These are phyloP conservation scores for Coemansia sp. DNA, from an alignment of 192 early-diverging fungal species.

Conservation along the genomic window DNA sequence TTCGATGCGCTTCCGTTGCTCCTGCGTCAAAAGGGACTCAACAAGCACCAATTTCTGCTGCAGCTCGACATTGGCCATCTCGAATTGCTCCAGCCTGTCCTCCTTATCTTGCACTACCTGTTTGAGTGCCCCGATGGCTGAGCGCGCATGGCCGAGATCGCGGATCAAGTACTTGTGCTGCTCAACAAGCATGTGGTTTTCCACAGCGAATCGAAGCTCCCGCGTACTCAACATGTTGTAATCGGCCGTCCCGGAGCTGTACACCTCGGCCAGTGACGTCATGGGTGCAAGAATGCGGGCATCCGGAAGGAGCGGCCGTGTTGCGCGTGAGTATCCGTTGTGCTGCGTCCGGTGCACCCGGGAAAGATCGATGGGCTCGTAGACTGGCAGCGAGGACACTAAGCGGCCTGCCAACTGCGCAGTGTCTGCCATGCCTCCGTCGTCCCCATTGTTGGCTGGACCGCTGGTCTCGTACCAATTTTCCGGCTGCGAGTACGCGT, in stretches of 20 bases:
- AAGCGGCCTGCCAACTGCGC: conserved; percentile 12
- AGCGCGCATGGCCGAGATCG: conserved; percentile 45
- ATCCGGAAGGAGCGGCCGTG: conserved; percentile 32
- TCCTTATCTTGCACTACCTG: conserved; percentile 51
- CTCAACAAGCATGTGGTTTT: conserved; percentile 53
- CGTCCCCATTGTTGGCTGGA: background rate
- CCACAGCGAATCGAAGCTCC: conserved; percentile 45
- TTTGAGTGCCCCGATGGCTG: conserved; percentile 43
- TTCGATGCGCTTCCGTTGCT: conserved; percentile 29
- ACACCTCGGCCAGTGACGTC: conserved; percentile 43
- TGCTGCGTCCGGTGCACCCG: conserved; percentile 4
- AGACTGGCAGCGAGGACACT: conserved; percentile 35
- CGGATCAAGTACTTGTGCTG: conserved; percentile 50
- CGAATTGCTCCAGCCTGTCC: conserved; percentile 41
- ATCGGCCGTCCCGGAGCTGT: conserved; percentile 8
- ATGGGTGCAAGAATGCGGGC: conserved; percentile 47
- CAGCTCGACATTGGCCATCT: conserved; percentile 30
- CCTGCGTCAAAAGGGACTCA: conserved; percentile 26
- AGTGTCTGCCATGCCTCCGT: background rate
- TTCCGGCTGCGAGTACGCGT: background rate
- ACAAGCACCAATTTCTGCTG: conserved; percentile 36
- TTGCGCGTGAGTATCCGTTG: conserved; percentile 22
- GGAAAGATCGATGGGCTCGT: conserved; percentile 45
- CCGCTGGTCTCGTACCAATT: conserved; percentile 3
- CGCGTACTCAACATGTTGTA: conserved; percentile 34